Evolutionary conservation across 2,329 filamentous ascomycete species (phyloP).

Genomic region (Botryosphaeria agaves): DNA sequence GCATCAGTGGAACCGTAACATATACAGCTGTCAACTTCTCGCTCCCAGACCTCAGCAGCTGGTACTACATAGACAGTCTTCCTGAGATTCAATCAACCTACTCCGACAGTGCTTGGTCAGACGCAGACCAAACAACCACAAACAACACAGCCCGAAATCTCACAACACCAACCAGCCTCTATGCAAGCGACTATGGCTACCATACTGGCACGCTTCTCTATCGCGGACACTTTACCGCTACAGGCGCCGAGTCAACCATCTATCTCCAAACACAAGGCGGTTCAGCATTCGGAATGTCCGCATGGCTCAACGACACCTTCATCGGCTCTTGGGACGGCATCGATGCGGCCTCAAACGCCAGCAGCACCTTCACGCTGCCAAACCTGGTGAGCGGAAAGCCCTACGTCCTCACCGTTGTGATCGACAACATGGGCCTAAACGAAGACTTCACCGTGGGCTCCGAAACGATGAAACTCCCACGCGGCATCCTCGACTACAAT

Average conservation of each 20-base stretch:
- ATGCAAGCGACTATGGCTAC: conserved; percentile 57
- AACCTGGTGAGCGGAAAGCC: conserved; percentile 30
- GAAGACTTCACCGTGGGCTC: conserved; percentile 44
- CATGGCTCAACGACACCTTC: conserved; percentile 47
- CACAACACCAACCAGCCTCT: conserved; percentile 46
- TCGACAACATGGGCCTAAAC: conserved; percentile 59
- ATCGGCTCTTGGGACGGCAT: conserved; percentile 47
- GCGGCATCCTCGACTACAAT: conserved; percentile 43
- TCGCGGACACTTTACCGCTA: conserved; percentile 50
- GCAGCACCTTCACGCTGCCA: conserved; percentile 39
- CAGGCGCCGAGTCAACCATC: conserved; percentile 40
- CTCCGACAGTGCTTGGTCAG: conserved; percentile 50
- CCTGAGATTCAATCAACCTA: conserved; percentile 49
- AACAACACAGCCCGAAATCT: conserved; percentile 40
- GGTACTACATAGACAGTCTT: conserved; percentile 54
- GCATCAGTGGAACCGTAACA: conserved; percentile 33
- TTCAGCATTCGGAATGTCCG: conserved; percentile 45
- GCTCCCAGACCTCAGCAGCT: conserved; percentile 42
- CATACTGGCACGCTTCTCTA: conserved; percentile 51
- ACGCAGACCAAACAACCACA: conserved; percentile 38
- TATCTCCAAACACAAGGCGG: conserved; percentile 47
- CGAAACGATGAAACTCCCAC: conserved; percentile 44
- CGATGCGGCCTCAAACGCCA: conserved; percentile 30
- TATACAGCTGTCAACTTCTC: conserved; percentile 32
- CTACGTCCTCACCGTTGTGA: conserved; percentile 49